Evolutionary conservation across 495 filamentous ascomycete genomes (phyloP), one percentile per base, ranked within the genome.

Genomic region (Xylaria intraflava): DNA sequence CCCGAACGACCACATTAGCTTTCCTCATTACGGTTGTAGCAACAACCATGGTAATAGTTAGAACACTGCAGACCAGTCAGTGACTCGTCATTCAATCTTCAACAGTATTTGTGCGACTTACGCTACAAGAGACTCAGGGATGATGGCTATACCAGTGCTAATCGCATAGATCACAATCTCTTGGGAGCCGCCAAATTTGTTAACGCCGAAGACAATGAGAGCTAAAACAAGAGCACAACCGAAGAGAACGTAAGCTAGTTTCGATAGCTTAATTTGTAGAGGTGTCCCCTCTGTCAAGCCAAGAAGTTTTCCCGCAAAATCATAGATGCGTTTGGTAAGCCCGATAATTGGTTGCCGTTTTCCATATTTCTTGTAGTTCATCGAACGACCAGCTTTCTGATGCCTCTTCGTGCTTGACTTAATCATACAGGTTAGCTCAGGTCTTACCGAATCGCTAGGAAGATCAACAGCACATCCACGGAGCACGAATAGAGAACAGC

Each of bases 141-240:
- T 87, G 47, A 87, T 85, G 20, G 84, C 83, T 58, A 87, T 86
- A 42, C 84, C 83, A 54, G 70, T 76, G 19, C 84, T 88, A 24
- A 90, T 89, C 14, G 86, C 88, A 62, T 91, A 93, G 44, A 93
- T 88, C 22, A 86, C 74, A 39, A 91, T 85, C 63, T 91, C 87
- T 27, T 81, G 80, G 6, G 78, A 75, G 22, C 84, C 74, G 55
- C 83, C 67, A 67, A 87, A 91, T 51, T 78, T 75, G 63, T 87
- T 91, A 46, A 85, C 87, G 19, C 76, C 84, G 65, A 90, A 89
- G 6, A 92, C 89, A 57, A 94, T 82, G 50, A 92, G 82, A 2
- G 88, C 87, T 24, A 90, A 69, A 8, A 90, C 31, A 44, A 91
- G 75, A 1, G 88, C 88, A 62, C 83, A 83, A 16, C 79, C 82